Conservation (phyloP, 2,329 filamentous ascomycete species). For the Monilinia laxa region DNA sequence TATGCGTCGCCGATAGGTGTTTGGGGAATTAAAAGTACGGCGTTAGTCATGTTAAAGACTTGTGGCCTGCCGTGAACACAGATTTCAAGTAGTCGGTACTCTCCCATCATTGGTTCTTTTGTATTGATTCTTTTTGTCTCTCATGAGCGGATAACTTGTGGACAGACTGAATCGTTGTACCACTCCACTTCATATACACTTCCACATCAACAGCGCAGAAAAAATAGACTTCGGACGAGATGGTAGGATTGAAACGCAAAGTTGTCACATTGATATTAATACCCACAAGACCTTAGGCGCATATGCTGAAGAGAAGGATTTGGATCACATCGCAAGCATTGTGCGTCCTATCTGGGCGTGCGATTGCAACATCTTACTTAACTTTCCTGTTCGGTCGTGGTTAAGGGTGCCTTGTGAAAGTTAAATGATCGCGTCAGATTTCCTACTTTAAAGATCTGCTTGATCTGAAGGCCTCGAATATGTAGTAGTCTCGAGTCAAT, state of each 20-base stretch:
- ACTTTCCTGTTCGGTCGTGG: background rate
- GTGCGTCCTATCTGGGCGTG: background rate
- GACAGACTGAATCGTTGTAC: background rate
- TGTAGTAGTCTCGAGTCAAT: background rate
- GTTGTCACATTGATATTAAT: background rate
- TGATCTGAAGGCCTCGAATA: background rate
- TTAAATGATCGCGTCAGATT: background rate
- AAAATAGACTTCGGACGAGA: background rate
- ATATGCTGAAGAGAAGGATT: background rate
- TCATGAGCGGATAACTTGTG: background rate
- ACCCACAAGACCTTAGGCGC: background rate
- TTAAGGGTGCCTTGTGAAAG: background rate
- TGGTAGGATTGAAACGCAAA: background rate
- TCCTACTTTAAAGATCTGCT: background rate
- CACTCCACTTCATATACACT: background rate
- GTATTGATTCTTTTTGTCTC: background rate
- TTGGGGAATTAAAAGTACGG: background rate
- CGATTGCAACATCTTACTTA: background rate
- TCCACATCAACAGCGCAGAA: background rate
- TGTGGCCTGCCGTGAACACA: background rate
- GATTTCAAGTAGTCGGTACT: background rate
- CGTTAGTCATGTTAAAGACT: background rate
- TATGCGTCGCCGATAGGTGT: background rate
- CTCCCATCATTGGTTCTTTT: background rate
- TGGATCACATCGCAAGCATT: constrained; percentile 15